Conservation (phyloP, 78 protist genomes). For the Protostelium mycophagum region DNA sequence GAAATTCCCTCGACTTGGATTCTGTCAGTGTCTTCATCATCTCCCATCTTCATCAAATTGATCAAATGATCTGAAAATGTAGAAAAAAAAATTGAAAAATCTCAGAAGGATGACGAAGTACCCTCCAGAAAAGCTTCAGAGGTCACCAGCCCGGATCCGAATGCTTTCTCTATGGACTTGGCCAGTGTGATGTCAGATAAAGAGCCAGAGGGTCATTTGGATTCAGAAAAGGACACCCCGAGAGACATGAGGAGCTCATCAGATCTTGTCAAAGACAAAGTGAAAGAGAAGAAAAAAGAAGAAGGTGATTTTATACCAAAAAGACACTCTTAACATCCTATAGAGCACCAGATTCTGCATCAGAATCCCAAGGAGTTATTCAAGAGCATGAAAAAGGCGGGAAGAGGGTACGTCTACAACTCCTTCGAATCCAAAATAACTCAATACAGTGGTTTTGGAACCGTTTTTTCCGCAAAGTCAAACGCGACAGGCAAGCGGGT, state of each 20-base stretch:
- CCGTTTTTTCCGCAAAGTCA: slow-evolving; percentile 27
- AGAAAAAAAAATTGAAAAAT: not conserved
- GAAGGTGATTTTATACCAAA: no score
- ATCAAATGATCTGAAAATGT: no score
- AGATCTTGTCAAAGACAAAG: not conserved
- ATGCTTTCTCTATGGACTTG: not conserved
- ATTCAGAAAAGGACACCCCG: no score
- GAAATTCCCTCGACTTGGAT: not conserved
- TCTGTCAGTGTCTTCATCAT: no score
- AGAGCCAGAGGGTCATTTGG: no score
- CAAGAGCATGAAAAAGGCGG: not conserved
- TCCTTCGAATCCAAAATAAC: no score
- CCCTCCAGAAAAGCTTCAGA: not conserved
- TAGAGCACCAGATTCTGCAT: not conserved
- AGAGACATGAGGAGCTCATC: not conserved
- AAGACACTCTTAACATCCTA: not conserved
- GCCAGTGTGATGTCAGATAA: no score
- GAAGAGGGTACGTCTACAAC: no score
- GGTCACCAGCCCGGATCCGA: not conserved
- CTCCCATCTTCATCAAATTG: no score
- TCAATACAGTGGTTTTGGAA: slow-evolving; percentile 58
- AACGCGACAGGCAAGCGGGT: slow-evolving; percentile 22
- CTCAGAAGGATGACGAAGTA: not conserved
- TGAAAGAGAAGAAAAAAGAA: no score
- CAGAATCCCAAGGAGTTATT: not conserved